phyloP scores from a whole-genome alignment of 2,329 filamentous ascomycete genomes.

The Macrophomina tecta region DNA sequence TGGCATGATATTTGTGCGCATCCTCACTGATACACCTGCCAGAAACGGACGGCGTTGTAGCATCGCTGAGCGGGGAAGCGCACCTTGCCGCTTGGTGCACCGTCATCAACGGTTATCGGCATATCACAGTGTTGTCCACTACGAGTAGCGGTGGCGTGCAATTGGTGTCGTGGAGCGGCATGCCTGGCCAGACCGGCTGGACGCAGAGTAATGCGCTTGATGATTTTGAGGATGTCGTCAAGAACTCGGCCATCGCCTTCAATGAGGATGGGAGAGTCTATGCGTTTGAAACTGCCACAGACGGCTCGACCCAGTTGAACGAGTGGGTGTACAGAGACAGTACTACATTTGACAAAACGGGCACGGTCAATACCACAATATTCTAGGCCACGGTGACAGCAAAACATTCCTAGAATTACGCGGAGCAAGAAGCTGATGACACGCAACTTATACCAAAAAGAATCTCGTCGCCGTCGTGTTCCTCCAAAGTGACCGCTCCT shows the following conservation, averaged over 20 bases:
- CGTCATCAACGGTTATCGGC: not conserved
- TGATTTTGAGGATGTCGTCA: not conserved
- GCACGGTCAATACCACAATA: constrained; percentile 38
- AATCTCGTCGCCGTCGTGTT: not conserved
- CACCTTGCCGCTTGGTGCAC: constrained; percentile 3
- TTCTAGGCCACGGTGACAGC: constrained; percentile 37
- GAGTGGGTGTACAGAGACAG: constrained; percentile 42
- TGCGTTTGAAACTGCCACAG: constrained; percentile 35
- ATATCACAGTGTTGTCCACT: not conserved
- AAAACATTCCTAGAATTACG: not conserved
- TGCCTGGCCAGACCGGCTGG: not conserved
- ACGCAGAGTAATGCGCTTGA: not conserved
- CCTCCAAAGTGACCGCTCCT: not conserved
- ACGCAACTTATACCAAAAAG: not conserved
- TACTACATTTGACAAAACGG: constrained; percentile 44
- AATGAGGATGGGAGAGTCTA: constrained; percentile 39
- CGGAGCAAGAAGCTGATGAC: not conserved
- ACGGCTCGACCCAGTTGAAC: constrained; percentile 45
- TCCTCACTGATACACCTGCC: not conserved
- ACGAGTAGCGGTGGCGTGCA: constrained; percentile 6
- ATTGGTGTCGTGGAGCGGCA: not conserved
- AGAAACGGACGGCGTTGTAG: constrained; percentile 1
- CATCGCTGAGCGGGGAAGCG: not conserved
- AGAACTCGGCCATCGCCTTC: constrained; percentile 38
- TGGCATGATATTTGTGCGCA: not conserved